phyloP scores from a whole-genome alignment of 306 rosid genomes.

The Lathyrus oleraceus region DNA sequence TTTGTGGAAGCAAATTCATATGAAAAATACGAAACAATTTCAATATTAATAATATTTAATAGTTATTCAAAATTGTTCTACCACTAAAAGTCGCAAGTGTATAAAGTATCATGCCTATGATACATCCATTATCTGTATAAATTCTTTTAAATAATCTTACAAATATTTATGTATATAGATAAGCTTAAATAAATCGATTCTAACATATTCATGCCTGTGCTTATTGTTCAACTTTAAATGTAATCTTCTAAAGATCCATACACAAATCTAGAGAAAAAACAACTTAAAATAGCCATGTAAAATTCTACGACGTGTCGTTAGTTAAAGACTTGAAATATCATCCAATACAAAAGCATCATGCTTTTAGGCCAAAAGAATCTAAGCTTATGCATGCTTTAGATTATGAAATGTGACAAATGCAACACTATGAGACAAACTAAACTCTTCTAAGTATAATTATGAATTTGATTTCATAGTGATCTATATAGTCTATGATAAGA shows the following conservation, averaged over 20 bases:
- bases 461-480: conserved; percentile 27
- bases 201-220: no score
- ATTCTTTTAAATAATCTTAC: no score
- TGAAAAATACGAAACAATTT: background rate
- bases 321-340: background rate
- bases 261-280: no score
- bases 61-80: conserved; percentile 19
- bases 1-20: background rate
- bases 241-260: no score
- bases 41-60: conserved; percentile 3
- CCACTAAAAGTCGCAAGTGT: conserved; percentile 11
- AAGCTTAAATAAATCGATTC: no score
- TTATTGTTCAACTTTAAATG: no score
- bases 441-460: conserved; percentile 3
- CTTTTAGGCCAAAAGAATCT: conserved; percentile 33
- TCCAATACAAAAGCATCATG: conserved; percentile 25
- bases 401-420: conserved; percentile 35
- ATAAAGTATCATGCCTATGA: conserved; percentile 13
- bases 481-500: conserved; percentile 15
- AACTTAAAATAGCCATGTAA: no score
- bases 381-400: conserved; percentile 17
- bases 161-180: no score
- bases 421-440: conserved; percentile 34
- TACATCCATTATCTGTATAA: background rate
- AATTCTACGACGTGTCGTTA: no score